Percentiles rank a stretch among this genome's conserved stretches.
Evolutionary conservation across 1,284 basidiomycete species (phyloP).

Genomic region (Cryptococcus sp.): DNA sequence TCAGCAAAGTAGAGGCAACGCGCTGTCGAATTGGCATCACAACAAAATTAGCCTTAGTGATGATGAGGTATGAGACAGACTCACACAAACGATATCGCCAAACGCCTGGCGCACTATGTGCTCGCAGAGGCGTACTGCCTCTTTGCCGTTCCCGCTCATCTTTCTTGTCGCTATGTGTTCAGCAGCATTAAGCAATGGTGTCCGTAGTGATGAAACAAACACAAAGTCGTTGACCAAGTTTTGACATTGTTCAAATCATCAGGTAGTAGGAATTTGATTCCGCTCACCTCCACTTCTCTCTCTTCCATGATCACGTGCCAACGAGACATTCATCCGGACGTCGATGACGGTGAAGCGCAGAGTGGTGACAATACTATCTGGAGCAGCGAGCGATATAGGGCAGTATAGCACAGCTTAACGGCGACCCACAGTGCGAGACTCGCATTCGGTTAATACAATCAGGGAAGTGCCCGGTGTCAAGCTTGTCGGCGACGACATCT

Average conservation of each 20-base stretch:
- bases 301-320: not conserved
- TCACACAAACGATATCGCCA: slow-evolving; percentile 49
- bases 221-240: not conserved
- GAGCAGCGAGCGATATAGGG: too few species aligned
- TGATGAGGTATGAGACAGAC: slow-evolving; percentile 12
- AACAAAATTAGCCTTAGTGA: not conserved
- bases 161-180: slow-evolving; percentile 3
- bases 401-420: too few species aligned
- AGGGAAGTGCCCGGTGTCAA: too few species aligned
- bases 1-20: slow-evolving; percentile 78
- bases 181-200: not conserved
- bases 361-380: too few species aligned
- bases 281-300: not conserved
- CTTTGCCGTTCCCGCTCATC: slow-evolving; percentile 47
- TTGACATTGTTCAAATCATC: not conserved
- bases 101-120: slow-evolving; percentile 51
- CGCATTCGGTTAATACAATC: too few species aligned
- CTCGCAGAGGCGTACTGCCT: slow-evolving; percentile 53
- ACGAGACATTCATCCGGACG: not conserved
- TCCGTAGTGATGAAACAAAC: not conserved
- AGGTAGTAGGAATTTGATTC: not conserved
- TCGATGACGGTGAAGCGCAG: too few species aligned
- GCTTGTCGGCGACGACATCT: not conserved
- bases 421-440: too few species aligned
- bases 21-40: slow-evolving; percentile 56